Base-by-base conservation (phyloP, 805 yeast genomes). In the Lipomyces kockii region DNA sequence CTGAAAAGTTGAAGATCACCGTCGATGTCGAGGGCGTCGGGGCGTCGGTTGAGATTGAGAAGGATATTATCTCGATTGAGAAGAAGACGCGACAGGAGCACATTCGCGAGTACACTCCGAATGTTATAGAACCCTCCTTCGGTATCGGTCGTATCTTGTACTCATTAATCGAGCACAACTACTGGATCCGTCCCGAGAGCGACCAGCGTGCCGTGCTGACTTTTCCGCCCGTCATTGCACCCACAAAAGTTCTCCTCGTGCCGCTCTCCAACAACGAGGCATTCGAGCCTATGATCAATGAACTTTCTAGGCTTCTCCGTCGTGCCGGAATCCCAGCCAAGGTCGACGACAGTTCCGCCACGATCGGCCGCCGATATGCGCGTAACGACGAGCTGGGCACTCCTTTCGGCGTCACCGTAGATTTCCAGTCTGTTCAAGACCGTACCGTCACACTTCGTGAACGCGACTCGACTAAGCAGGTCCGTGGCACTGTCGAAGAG, bases 321-420 rank as follows among this genome's bases (percentile, higher is more conserved):
- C 81, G 83, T 71, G 87, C 86, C 70, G 94, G 92, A 79, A 88
- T 95, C 74, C 94, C 98, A 73, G 91, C 93, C 85, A 94, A 93
- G 85, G 89, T 94, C 67, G 99, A 95, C 79, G 98, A 94, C 80
- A 92, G 98, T 9, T 90, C 97, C 73, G 98, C 97, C 25, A 91
- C 98, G 39, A 95, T 94, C 76, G 99, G 99, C 82, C 91, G 93
- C 83, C 89, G 99, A 83, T 94, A 94, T 77, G 92, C 99, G 71
- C 91, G 99, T 83, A 94, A 94, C 80, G 99, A 94, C 81, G 99
- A 94, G 83, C 85, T 94, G 77, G 99, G 99, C 80, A 95, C 98
- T 63, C 99, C 99, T 74, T 95, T 95, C 78, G 99, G 99, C 79
- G 87, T 94, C 80, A 94, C 99, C 72, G 90, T 94, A 75, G 99